A percentile compares a stretch with the other conserved stretches of the same genome.
These are phyloP conservation scores for Chaetomium globosum DNA, from an alignment of 2,329 filamentous ascomycete genomes.

Conservation along the genomic window DNA sequence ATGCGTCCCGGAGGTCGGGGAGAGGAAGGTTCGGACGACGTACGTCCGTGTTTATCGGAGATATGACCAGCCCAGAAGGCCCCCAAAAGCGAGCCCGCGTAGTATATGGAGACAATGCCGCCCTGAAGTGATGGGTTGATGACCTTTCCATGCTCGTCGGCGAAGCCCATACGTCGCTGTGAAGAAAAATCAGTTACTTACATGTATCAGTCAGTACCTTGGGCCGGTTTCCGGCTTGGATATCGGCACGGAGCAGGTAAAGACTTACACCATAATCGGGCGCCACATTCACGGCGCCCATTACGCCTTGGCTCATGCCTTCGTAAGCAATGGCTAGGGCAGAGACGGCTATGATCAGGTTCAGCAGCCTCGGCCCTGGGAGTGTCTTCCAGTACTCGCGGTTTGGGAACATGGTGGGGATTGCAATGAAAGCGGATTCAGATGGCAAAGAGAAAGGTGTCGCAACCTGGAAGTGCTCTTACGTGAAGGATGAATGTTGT, in stretches of 20 bases:
- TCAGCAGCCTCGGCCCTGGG: constrained; percentile 8
- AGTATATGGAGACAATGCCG: constrained; percentile 14
- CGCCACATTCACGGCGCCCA: constrained; percentile 13
- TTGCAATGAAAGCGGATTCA: too few species aligned
- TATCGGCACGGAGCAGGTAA: not conserved
- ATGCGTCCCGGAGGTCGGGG: too few species aligned
- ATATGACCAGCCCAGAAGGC: constrained; percentile 10
- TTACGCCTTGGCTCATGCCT: constrained; percentile 13
- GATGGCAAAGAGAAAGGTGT: too few species aligned
- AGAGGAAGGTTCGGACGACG: not conserved
- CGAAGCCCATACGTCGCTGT: constrained; percentile 12
- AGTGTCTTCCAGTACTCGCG: constrained; percentile 8
- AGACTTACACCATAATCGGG: constrained; percentile 15
- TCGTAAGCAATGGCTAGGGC: constrained; percentile 10
- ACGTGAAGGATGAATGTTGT: too few species aligned
- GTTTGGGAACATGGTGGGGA: not conserved
- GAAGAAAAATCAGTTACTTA: too few species aligned
- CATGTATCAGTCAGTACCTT: too few species aligned
- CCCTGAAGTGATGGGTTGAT: constrained; percentile 11
- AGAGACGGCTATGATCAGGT: constrained; percentile 14
- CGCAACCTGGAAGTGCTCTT: too few species aligned
- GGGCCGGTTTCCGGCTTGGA: too few species aligned
- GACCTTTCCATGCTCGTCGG: constrained; percentile 13
- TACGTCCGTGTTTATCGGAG: constrained; percentile 15
- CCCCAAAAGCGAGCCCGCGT: constrained; percentile 9